phyloP scores from a whole-genome alignment of 176 grass and related monocot species.

The Bromus sterilis region DNA sequence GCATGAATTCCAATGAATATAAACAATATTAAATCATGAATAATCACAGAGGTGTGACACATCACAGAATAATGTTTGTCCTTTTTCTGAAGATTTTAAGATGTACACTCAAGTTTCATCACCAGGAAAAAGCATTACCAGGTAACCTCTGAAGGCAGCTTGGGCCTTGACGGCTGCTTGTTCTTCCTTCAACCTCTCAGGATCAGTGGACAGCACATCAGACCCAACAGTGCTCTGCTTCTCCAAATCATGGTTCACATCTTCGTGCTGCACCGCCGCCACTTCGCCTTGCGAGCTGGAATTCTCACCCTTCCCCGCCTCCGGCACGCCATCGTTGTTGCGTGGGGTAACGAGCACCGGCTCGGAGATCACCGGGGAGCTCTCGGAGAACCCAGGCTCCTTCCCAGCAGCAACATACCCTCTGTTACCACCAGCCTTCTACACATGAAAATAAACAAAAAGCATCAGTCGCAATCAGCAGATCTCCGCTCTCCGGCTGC shows the following conservation, averaged over 20 bases:
- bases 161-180: conserved; percentile 74
- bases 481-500: background rate
- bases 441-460: background rate
- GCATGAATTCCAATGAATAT: background rate
- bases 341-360: conserved; percentile 60
- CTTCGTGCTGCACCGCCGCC: background rate
- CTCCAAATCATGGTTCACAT: conserved; percentile 33
- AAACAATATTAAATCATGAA: background rate
- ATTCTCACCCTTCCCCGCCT: conserved; percentile 32
- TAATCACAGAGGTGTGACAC: background rate
- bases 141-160: conserved; percentile 74
- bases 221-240: conserved; percentile 19
- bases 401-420: conserved; percentile 25
- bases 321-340: conserved; percentile 17
- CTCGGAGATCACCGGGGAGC: conserved; percentile 78
- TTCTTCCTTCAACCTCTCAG: conserved; percentile 48
- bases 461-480: background rate
- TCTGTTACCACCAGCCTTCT: conserved; percentile 55
- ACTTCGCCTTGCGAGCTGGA: conserved; percentile 40
- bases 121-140: conserved; percentile 41
- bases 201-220: conserved; percentile 1
- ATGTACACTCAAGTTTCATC: background rate
- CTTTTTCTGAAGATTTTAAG: background rate
- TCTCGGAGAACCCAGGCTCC: conserved; percentile 19
- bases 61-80: background rate